phyloP scores from a whole-genome alignment of 2,329 filamentous ascomycete genomes.

The Xylariaceae sp. region DNA sequence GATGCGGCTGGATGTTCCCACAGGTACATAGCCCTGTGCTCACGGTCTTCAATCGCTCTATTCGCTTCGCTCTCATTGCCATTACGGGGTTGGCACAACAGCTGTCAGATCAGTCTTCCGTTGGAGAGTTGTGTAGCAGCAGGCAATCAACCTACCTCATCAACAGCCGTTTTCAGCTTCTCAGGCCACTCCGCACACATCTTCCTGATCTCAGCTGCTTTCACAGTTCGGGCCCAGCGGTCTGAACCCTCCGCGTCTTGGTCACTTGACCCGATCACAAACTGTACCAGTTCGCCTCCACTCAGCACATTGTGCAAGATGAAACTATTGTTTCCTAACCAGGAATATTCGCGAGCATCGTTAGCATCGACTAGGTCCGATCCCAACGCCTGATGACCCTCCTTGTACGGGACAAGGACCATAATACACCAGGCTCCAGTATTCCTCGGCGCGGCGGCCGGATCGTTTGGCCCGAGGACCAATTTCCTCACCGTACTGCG shows the following conservation, averaged over 20 bases:
- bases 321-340: constrained; percentile 15
- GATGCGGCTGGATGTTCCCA: constrained; percentile 21
- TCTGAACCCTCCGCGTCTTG: constrained; percentile 7
- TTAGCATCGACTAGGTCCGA: constrained; percentile 11
- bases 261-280: constrained; percentile 17
- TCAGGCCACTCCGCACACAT: constrained; percentile 19
- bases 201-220: constrained; percentile 17
- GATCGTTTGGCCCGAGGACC: constrained; percentile 27
- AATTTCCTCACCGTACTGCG: constrained; percentile 35
- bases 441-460: constrained; percentile 18
- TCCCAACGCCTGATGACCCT: constrained; percentile 19
- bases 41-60: constrained; percentile 4
- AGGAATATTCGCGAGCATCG: constrained; percentile 22
- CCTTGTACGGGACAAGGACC: constrained; percentile 17
- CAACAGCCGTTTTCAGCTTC: constrained; percentile 18
- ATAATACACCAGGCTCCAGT: constrained; percentile 20
- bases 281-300: constrained; percentile 19
- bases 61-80: too few species aligned
- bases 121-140: background rate
- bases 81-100: constrained; percentile 12
- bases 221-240: constrained; percentile 17
- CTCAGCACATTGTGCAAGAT: constrained; percentile 19
- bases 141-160: constrained; percentile 12
- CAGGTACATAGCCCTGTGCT: constrained; percentile 20
- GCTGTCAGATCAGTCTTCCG: constrained; percentile 5